Evolutionary conservation across 257 asterid species (phyloP).

Genomic region (Nyctanthes arbortristis): DNA sequence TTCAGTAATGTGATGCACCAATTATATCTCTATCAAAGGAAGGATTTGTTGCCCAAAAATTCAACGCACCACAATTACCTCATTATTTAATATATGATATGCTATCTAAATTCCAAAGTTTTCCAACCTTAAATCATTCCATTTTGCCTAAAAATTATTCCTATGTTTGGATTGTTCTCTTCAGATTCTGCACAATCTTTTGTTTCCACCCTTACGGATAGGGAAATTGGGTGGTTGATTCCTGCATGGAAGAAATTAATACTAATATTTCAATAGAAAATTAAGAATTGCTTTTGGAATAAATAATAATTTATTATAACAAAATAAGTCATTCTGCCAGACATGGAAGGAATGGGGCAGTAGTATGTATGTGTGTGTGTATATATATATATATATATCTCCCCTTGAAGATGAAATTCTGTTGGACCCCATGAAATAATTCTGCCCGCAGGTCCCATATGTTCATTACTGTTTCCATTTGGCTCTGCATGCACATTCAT

Average conservation of each 20-base stretch:
- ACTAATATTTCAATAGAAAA: too few relatives aligned
- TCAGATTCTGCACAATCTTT: constrained; percentile 16
- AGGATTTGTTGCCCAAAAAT: constrained; percentile 23
- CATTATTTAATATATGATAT: constrained; percentile 29
- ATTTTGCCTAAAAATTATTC: constrained; percentile 36
- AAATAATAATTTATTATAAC: too few relatives aligned
- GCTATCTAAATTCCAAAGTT: constrained; percentile 34
- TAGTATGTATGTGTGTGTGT: too few relatives aligned
- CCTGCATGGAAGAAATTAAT: background rate
- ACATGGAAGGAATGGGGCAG: too few relatives aligned
- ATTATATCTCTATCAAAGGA: constrained; percentile 49
- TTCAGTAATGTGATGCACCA: constrained; percentile 48
- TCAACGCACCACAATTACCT: constrained; percentile 41
- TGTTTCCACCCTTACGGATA: background rate
- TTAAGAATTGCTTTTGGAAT: too few relatives aligned
- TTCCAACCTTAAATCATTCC: constrained; percentile 45
- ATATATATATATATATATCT: too few relatives aligned
- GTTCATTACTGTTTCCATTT: background rate
- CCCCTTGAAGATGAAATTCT: background rate
- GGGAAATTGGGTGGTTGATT: background rate
- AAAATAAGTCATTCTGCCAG: too few relatives aligned
- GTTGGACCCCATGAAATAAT: background rate
- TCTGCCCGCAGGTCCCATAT: background rate
- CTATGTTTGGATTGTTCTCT: constrained; percentile 35
- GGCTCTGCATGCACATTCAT: background rate